Percentiles rank a stretch among this genome's conserved stretches.
Evolutionary conservation across 805 yeast species (phyloP).

Genomic region (Candida boidinii): DNA sequence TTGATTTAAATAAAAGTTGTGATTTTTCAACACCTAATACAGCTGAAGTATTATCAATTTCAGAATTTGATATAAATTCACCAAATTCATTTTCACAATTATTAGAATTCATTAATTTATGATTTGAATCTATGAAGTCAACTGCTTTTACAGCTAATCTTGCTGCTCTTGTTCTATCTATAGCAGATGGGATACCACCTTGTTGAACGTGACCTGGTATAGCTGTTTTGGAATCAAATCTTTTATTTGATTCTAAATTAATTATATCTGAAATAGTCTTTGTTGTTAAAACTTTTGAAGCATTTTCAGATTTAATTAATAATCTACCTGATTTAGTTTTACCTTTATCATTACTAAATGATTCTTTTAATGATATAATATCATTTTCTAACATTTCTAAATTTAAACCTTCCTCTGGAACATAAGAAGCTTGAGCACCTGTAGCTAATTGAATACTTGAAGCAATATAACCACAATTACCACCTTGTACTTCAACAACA

Average conservation of each 20-base stretch:
- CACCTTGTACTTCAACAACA: slow-evolving; percentile 98
- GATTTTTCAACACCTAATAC: slow-evolving; percentile 81
- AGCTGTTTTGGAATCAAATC: slow-evolving; percentile 88
- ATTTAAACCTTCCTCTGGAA: slow-evolving; percentile 77
- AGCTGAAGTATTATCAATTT: slow-evolving; percentile 49
- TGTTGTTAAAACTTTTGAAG: slow-evolving; percentile 76
- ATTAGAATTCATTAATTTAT: background rate
- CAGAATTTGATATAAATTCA: slow-evolving; percentile 17
- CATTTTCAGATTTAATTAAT: slow-evolving; percentile 73
- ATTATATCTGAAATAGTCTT: slow-evolving; percentile 78
- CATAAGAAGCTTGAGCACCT: slow-evolving; percentile 87
- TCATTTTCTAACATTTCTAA: slow-evolving; percentile 68
- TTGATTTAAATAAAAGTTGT: slow-evolving; percentile 63
- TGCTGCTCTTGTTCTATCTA: slow-evolving; percentile 85
- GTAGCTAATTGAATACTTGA: slow-evolving; percentile 75
- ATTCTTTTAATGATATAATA: slow-evolving; percentile 56
- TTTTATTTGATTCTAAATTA: slow-evolving; percentile 61
- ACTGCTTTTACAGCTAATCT: slow-evolving; percentile 87
- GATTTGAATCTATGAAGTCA: slow-evolving; percentile 67
- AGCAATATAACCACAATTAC: slow-evolving; percentile 91
- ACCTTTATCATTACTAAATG: slow-evolving; percentile 69
- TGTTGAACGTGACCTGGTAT: slow-evolving; percentile 98
- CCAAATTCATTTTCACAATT: slow-evolving; percentile 16
- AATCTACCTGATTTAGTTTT: slow-evolving; percentile 79
- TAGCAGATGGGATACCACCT: slow-evolving; percentile 91